phyloP scores from a whole-genome alignment of 441 rosid species.

The Lepidium campestre region DNA sequence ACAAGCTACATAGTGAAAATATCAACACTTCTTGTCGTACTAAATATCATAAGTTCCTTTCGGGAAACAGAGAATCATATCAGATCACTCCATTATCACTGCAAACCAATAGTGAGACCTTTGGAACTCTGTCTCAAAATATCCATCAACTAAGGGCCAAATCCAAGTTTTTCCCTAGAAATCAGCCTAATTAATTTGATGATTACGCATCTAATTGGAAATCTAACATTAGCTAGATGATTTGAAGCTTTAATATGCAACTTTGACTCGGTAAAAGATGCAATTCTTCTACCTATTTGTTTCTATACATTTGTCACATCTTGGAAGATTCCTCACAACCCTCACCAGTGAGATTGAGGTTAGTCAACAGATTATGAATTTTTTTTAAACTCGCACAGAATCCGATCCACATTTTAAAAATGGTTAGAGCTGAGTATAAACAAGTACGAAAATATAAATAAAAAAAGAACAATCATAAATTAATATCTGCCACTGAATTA shows the following conservation, averaged over 20 bases:
- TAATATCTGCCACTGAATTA: background rate
- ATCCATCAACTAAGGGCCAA: background rate
- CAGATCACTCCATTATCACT: constrained; percentile 18
- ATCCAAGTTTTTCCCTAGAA: no score
- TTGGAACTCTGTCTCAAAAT: constrained; percentile 10
- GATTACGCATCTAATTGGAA: no score
- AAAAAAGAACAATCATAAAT: background rate
- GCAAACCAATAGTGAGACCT: constrained; percentile 10
- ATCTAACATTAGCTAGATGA: background rate
- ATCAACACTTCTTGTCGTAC: constrained; percentile 28
- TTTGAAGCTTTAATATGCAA: constrained; percentile 6
- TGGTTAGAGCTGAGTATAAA: background rate
- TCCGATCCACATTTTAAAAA: background rate
- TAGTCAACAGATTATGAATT: constrained; percentile 13
- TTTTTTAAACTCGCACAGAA: constrained; percentile 8
- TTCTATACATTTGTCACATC: background rate
- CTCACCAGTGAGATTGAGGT: constrained; percentile 9
- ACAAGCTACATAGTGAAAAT: constrained; percentile 16
- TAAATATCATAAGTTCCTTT: constrained; percentile 23
- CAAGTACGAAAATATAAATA: background rate
- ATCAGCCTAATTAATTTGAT: no score
- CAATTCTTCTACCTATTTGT: background rate
- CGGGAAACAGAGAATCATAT: constrained; percentile 16
- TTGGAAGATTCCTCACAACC: constrained; percentile 18
- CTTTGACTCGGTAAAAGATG: constrained; percentile 1